Conservation (phyloP, 192 early-diverging fungal genomes). For the Haplosporangium gracile region DNA sequence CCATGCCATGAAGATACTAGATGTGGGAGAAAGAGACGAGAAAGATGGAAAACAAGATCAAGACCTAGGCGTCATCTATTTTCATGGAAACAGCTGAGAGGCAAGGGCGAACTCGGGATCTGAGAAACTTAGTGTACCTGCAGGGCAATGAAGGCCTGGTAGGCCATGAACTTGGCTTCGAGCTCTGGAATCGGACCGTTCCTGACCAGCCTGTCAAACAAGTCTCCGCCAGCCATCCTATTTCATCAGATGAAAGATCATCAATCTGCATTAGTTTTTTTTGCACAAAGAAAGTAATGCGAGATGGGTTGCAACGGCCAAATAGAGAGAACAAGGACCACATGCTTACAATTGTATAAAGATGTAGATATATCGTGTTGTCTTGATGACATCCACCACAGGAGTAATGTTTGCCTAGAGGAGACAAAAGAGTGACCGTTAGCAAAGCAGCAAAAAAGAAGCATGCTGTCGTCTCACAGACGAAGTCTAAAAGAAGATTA, state of each 20-base stretch:
- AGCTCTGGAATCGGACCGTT: conserved; percentile 78
- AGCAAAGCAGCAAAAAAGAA: background rate
- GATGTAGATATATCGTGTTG: conserved; percentile 73
- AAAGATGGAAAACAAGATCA: background rate
- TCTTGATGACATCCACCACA: conserved; percentile 73
- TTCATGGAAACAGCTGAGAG: background rate
- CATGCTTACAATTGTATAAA: conserved; percentile 73
- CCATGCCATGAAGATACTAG: conserved; percentile 81
- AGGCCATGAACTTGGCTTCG: conserved; percentile 82
- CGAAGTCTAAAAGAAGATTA: background rate
- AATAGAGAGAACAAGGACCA: background rate
- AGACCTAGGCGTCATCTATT: background rate
- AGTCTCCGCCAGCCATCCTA: conserved; percentile 85
- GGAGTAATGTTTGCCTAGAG: conserved; percentile 74
- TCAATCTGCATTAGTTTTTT: background rate
- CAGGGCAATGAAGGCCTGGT: conserved; percentile 80
- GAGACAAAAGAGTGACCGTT: background rate
- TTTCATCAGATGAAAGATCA: conserved; percentile 1
- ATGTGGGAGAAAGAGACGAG: background rate
- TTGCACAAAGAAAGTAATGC: background rate
- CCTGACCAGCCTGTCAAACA: conserved; percentile 86
- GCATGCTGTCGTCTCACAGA: too few relatives aligned
- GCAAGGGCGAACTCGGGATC: background rate
- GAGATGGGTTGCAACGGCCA: background rate
- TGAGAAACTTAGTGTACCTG: conserved; percentile 36